Evolutionary conservation across 2,329 filamentous ascomycete genomes (phyloP).

Genomic region (Dactylonectria estremocensis): DNA sequence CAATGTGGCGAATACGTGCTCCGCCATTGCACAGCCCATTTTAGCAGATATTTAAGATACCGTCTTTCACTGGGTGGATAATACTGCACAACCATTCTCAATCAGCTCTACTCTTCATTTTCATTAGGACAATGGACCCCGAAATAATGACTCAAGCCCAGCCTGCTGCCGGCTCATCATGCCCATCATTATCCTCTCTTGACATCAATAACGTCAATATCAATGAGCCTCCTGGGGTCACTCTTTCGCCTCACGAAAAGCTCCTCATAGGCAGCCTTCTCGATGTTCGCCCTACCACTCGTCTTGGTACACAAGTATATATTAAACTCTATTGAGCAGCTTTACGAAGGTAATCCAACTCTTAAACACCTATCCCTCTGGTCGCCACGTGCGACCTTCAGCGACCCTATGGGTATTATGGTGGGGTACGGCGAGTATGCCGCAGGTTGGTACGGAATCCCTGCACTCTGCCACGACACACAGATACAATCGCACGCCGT

Average conservation of each 20-base stretch:
- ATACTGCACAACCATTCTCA: background rate
- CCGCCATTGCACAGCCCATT: background rate
- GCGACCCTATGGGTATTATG: background rate
- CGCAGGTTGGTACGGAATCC: constrained; percentile 4
- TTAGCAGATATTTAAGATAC: background rate
- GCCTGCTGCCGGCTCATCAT: background rate
- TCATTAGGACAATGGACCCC: background rate
- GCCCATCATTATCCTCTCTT: background rate
- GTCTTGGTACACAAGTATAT: background rate
- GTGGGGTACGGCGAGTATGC: constrained; percentile 1
- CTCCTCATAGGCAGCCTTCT: constrained; percentile 16
- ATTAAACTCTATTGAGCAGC: constrained; percentile 8
- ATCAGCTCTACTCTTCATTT: background rate
- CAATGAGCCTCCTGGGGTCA: constrained; percentile 8
- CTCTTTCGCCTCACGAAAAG: constrained; percentile 19
- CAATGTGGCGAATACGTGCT: background rate
- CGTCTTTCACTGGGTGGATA: background rate
- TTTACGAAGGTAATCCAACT: constrained; percentile 12
- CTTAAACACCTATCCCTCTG: constrained; percentile 8
- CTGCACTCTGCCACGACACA: constrained; percentile 6
- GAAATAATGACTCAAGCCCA: background rate
- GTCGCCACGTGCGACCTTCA: constrained; percentile 3
- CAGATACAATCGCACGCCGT: constrained; percentile 1
- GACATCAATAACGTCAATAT: constrained; percentile 11
- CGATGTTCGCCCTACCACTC: constrained; percentile 9